Percentiles rank a stretch among this genome's conserved stretches.
These are phyloP conservation scores for Yamadazyma friedrichii DNA, from an alignment of 1,139 yeast genomes.

Conservation along the genomic window DNA sequence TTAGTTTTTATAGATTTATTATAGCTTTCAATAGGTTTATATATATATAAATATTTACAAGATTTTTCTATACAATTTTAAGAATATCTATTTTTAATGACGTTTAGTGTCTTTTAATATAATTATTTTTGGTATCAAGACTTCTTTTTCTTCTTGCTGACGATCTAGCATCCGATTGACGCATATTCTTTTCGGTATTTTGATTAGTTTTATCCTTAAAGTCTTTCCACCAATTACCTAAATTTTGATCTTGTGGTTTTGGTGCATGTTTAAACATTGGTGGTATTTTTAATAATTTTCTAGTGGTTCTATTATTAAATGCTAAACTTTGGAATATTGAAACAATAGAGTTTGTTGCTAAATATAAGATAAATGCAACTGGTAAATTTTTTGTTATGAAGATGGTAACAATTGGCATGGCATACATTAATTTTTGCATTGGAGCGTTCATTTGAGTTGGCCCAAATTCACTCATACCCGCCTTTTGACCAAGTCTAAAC, in stretches of 20 bases:
- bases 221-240: conserved; percentile 41
- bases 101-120: conserved; percentile 41
- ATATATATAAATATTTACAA: background rate
- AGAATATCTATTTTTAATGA: too few relatives aligned
- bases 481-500: conserved; percentile 59
- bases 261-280: conserved; percentile 42
- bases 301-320: conserved; percentile 57
- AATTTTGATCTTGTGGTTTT: conserved; percentile 38
- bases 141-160: conserved; percentile 42
- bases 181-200: conserved; percentile 33
- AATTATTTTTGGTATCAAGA: conserved; percentile 30
- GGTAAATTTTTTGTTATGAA: conserved; percentile 85
- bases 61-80: background rate
- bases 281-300: conserved; percentile 62
- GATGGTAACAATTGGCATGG: conserved; percentile 77
- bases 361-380: conserved; percentile 80
- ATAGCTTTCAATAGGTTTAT: background rate
- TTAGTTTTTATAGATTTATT: background rate
- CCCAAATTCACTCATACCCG: conserved; percentile 73
- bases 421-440: conserved; percentile 70
- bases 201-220: conserved; percentile 32
- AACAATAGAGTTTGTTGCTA: conserved; percentile 74
- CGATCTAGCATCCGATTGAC: conserved; percentile 36
- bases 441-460: conserved; percentile 62
- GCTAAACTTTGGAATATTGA: conserved; percentile 71